Evolutionary conservation across 441 rosid genomes (phyloP).

Genomic region (Adansonia grandidieri): DNA sequence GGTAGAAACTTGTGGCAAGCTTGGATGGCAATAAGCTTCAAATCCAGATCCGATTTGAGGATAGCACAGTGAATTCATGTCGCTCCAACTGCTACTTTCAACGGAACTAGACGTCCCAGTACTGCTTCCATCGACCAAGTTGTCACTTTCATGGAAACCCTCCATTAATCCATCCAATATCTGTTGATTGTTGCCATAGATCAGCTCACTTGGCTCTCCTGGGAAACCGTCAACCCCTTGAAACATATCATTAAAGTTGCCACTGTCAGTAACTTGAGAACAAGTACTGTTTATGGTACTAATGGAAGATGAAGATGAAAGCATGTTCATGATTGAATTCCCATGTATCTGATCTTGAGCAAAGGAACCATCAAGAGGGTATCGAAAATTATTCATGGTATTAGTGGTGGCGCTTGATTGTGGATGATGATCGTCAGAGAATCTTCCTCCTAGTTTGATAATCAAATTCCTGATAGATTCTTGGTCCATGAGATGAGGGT

Average conservation of each 20-base stretch:
- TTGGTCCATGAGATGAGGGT: slow-evolving; percentile 45
- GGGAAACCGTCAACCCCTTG: slow-evolving; percentile 31
- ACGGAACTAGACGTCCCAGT: slow-evolving; percentile 37
- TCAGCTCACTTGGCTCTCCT: slow-evolving; percentile 30
- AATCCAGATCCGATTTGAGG: slow-evolving; percentile 41
- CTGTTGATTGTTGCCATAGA: slow-evolving; percentile 24
- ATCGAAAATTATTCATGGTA: slow-evolving; percentile 15
- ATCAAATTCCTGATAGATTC: slow-evolving; percentile 42
- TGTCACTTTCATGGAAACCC: slow-evolving; percentile 36
- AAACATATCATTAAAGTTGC: slow-evolving; percentile 21
- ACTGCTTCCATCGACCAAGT: slow-evolving; percentile 33
- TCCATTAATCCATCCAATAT: slow-evolving; percentile 17
- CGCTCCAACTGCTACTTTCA: slow-evolving; percentile 49
- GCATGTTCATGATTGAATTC: slow-evolving; percentile 20
- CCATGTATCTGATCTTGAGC: slow-evolving; percentile 35
- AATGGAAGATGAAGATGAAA: slow-evolving; percentile 38
- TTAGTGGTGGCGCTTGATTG: slow-evolving; percentile 24
- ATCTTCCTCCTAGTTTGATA: slow-evolving; percentile 49
- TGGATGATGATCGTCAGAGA: slow-evolving; percentile 36
- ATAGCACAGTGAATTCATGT: slow-evolving; percentile 38
- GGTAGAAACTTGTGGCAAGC: slow-evolving; percentile 37
- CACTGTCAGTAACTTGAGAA: slow-evolving; percentile 23
- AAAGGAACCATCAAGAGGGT: slow-evolving; percentile 31
- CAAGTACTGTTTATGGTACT: slow-evolving; percentile 28
- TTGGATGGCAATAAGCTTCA: slow-evolving; percentile 36